Evolutionary conservation across 495 filamentous ascomycete species (phyloP), one percentile per base, ranked within the genome.

Genomic region (Baudoinia panamericana): DNA sequence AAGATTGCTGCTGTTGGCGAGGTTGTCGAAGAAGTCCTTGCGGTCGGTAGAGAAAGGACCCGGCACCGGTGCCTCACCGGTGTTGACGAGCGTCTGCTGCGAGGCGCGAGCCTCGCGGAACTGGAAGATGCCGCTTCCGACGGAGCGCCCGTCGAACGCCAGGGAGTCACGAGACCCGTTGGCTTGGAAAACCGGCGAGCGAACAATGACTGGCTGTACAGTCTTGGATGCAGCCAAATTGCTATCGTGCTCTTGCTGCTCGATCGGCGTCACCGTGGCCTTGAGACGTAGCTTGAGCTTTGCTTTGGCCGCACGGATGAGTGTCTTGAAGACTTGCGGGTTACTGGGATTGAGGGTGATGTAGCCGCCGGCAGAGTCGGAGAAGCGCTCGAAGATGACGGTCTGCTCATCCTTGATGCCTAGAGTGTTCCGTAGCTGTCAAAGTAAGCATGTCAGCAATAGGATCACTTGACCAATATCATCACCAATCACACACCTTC

Each of bases 231-330:
- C 26, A 4, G 26, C 25, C n/a, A 30, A 28, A 5, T 5, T 19
- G 4, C 25, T 27, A 29, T 46, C 36, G 32, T 45, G 35, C 28
- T 33, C 22, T 18, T 54, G 49, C 12, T 51, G n/a, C 13, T 45
- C 29, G 20, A 43, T 6, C 45, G 36, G 43, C 19, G 43, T 56
- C 25, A 66, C 57, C 13, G 73, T 86, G 33, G 80, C 84, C 48
- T 77, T 80, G 35, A 99, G 74, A 55, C 87, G 84, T 45, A 99
- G 77, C 78, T 95, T 99, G 41, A 86, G 76, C 71, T 99, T 99
- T 13, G 90, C 90, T 64, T 95, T 99, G 45, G 92, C 90, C 55
- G 90, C 90, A 49, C 90, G 82, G 58, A 85, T 85, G 27, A 99
- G 77, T 60, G 94, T 87, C 65, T 95, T 99, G 73, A 93, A 96